A percentile compares a stretch with the other conserved stretches of the same genome.
These are phyloP conservation scores for Arabidopsis arenosa DNA, from an alignment of 345 rosid genomes.

Conservation along the genomic window DNA sequence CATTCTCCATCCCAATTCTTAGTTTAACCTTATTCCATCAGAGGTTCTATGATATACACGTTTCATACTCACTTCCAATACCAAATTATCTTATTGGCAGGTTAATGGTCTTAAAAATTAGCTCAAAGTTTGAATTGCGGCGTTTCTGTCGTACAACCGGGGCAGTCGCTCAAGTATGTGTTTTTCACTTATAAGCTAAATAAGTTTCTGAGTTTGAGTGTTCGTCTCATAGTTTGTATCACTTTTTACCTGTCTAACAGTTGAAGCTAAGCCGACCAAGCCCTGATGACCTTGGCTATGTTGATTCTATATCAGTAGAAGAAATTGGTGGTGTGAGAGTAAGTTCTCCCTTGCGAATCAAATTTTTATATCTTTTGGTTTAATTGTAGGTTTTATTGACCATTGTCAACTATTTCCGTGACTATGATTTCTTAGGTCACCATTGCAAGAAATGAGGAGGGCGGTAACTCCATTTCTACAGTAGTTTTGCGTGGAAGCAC, in stretches of 20 bases:
- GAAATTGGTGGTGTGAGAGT: no score
- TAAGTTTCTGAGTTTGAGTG: no score
- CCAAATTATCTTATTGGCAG: conserved; percentile 49
- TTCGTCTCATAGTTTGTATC: no score
- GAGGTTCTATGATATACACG: neutral
- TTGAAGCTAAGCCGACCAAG: no score
- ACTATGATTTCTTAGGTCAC: conserved; percentile 57
- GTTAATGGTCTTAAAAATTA: conserved; percentile 90
- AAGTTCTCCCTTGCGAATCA: no score
- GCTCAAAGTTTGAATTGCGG: conserved; percentile 93
- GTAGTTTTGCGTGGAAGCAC: conserved; percentile 94
- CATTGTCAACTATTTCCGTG: neutral
- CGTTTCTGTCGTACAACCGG: conserved; percentile 93
- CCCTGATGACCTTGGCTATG: no score
- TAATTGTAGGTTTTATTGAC: no score
- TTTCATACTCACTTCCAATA: conserved; percentile 26
- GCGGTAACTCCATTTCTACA: conserved; percentile 84
- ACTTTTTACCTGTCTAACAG: no score
- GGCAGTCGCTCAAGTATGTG: conserved; percentile 73
- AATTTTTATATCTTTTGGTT: no score
- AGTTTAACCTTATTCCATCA: no score
- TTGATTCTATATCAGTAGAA: no score
- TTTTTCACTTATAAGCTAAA: neutral
- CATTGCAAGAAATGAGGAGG: conserved; percentile 80
- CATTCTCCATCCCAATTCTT: neutral